Percentiles rank a stretch among this genome's conserved stretches.
Conservation (phyloP, 371 early-diverging fungal species). For the Capillidium rhysosporum region DNA sequence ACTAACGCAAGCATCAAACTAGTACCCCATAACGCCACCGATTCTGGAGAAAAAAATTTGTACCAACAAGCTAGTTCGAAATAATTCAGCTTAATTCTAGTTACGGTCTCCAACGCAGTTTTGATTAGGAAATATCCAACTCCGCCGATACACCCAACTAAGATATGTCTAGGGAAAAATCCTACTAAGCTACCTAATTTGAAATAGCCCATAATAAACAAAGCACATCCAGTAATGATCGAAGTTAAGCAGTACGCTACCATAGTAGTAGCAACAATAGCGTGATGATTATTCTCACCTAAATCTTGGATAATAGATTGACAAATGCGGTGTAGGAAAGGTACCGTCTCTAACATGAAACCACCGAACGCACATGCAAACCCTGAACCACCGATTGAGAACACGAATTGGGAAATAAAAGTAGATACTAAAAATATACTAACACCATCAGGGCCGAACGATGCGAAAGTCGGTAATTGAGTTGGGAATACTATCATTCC, state of each 20-base stretch:
- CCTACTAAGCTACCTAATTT: slow-evolving; percentile 56
- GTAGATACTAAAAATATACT: slow-evolving; percentile 81
- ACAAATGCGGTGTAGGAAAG: slow-evolving; percentile 72
- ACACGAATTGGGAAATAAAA: slow-evolving; percentile 66
- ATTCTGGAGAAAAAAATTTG: slow-evolving; percentile 27
- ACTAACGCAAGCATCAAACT: slow-evolving; percentile 48
- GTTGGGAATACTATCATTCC: slow-evolving; percentile 85
- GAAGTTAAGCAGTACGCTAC: slow-evolving; percentile 65
- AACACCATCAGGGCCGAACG: slow-evolving; percentile 75
- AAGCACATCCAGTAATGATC: slow-evolving; percentile 69
- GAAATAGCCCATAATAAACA: slow-evolving; percentile 70
- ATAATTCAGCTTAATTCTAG: slow-evolving; percentile 29
- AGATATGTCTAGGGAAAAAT: slow-evolving; percentile 88
- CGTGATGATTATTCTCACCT: slow-evolving; percentile 29
- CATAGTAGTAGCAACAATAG: slow-evolving; percentile 74
- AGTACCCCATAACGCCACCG: slow-evolving; percentile 55
- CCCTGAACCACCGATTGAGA: slow-evolving; percentile 62
- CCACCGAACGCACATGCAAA: slow-evolving; percentile 83
- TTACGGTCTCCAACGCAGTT: slow-evolving; percentile 81
- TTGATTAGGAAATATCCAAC: slow-evolving; percentile 87
- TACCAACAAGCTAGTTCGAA: slow-evolving; percentile 22
- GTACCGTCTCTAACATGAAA: slow-evolving; percentile 89
- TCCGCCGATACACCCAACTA: slow-evolving; percentile 91
- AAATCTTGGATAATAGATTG: slow-evolving; percentile 31
- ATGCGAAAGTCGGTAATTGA: slow-evolving; percentile 47